Evolutionary conservation across 1,139 yeast genomes (phyloP).

Genomic region (Taphrina pruni): DNA sequence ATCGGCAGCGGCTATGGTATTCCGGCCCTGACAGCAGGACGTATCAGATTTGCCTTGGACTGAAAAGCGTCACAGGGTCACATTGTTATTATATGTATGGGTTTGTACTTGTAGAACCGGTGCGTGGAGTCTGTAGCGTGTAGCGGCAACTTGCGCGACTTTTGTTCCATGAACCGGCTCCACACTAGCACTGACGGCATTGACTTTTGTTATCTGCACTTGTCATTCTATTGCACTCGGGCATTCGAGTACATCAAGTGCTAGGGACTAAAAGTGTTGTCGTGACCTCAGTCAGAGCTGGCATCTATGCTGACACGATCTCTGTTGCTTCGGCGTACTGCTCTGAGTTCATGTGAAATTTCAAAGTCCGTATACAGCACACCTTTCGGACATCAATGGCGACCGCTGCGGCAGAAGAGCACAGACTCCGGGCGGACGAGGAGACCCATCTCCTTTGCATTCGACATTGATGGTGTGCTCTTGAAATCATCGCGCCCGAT

Average conservation of each 20-base stretch:
- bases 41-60: conserved; percentile 5
- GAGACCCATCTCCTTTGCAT: conserved; percentile 68
- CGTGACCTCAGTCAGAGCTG: neutral
- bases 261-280: neutral
- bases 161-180: neutral
- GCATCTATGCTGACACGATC: neutral
- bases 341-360: neutral
- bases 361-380: neutral
- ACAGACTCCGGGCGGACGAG: neutral
- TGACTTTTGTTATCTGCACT: neutral
- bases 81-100: neutral
- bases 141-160: neutral
- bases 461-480: conserved; percentile 84
- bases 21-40: neutral
- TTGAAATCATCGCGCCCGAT: conserved; percentile 80
- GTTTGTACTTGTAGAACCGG: neutral
- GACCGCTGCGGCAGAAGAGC: neutral
- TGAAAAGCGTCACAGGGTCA: neutral
- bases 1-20: conserved; percentile 7
- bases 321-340: neutral
- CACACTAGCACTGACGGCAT: conserved; percentile 7
- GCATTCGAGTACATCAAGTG: too few species aligned
- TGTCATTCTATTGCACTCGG: neutral
- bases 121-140: conserved; percentile 1
- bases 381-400: neutral